Percentiles rank a stretch among this genome's conserved stretches.
Conservation (phyloP, 1,284 basidiomycete species). For the Cryptococcus floricola region DNA sequence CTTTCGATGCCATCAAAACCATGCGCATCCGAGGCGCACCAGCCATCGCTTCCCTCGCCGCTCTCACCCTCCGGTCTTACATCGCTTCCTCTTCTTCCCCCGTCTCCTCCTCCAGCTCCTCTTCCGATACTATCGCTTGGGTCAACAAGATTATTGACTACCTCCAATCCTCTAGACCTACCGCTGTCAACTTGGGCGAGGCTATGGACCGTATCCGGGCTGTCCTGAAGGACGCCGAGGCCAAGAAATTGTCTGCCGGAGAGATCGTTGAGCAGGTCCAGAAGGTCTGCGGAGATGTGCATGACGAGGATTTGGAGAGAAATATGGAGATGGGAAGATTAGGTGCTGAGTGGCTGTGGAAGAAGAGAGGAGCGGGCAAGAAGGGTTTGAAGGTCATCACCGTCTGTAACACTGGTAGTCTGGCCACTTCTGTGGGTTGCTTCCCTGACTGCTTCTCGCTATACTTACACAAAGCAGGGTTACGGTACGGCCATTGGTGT, state of each 20-base stretch:
- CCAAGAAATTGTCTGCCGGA: conserved; percentile 46
- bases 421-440: conserved; percentile 75
- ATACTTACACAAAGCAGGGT: conserved; percentile 55
- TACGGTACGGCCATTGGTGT: conserved; percentile 92
- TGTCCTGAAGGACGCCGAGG: conserved; percentile 32
- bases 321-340: conserved; percentile 75
- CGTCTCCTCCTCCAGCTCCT: conserved; percentile 25
- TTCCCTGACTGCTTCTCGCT: background rate
- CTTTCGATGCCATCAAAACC: conserved; percentile 83
- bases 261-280: conserved; percentile 61
- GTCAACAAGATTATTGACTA: conserved; percentile 59
- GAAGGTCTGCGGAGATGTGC: conserved; percentile 55
- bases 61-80: conserved; percentile 68
- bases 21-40: conserved; percentile 93
- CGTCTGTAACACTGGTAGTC: conserved; percentile 91
- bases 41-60: conserved; percentile 86
- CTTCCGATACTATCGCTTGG: conserved; percentile 14
- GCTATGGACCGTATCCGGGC: conserved; percentile 68
- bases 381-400: conserved; percentile 72
- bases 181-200: conserved; percentile 84
- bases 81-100: conserved; percentile 23
- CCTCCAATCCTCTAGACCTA: conserved; percentile 81
- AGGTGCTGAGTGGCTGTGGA: conserved; percentile 78
- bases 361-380: conserved; percentile 52
- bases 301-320: conserved; percentile 76